Conservation (phyloP, 2,329 filamentous ascomycete genomes). For the Nemania serpens region DNA sequence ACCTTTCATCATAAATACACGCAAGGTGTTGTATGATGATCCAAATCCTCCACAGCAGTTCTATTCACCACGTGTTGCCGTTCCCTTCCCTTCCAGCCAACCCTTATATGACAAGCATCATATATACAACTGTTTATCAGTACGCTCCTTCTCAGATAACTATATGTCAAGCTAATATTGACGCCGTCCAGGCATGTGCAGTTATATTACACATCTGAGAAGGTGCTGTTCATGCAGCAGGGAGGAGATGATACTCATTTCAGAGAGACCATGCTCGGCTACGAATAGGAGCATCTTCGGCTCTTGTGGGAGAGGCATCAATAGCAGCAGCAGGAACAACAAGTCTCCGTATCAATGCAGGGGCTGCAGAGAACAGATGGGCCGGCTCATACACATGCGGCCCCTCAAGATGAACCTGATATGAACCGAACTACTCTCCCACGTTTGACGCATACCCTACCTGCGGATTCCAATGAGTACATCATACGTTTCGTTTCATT, state of each 20-base stretch:
- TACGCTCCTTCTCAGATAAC: slow-evolving; percentile 5
- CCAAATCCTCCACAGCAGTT: slow-evolving; percentile 13
- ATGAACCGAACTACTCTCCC: slow-evolving; percentile 5
- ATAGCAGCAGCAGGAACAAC: slow-evolving; percentile 36
- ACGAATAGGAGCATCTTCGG: slow-evolving; percentile 45
- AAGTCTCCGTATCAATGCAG: slow-evolving; percentile 45
- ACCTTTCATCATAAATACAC: slow-evolving; percentile 28
- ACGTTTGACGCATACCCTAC: neutral
- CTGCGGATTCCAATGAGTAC: neutral
- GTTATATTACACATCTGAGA: slow-evolving; percentile 46
- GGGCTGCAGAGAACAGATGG: slow-evolving; percentile 44
- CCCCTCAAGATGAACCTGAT: slow-evolving; percentile 14
- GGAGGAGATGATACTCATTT: slow-evolving; percentile 49
- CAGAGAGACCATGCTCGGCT: slow-evolving; percentile 44
- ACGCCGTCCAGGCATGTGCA: slow-evolving; percentile 43
- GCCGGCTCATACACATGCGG: slow-evolving; percentile 27
- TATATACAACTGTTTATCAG: slow-evolving; percentile 25
- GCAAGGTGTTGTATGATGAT: slow-evolving; percentile 8
- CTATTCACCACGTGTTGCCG: neutral
- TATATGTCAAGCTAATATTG: neutral
- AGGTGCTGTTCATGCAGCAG: slow-evolving; percentile 44
- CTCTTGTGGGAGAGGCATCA: slow-evolving; percentile 44
- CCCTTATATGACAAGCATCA: slow-evolving; percentile 12
- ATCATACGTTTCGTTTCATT: neutral
- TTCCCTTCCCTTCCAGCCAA: neutral